Evolutionary conservation across 257 asterid genomes (phyloP).

Genomic region (Prunella vulgaris): DNA sequence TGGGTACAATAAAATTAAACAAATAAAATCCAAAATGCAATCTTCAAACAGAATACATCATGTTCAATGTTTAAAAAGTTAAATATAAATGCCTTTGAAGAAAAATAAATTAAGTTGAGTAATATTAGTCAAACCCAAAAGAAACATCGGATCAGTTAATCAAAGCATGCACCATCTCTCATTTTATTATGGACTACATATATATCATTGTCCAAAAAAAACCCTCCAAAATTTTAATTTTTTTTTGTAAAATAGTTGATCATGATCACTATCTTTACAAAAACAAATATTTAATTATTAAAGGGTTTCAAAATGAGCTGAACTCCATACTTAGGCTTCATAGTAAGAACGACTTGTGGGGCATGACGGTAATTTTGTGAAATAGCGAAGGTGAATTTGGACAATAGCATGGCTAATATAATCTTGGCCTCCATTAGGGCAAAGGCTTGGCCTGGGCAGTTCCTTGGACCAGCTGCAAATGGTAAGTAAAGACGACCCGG

Average conservation of each 20-base stretch:
- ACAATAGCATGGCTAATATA: slow-evolving; percentile 78
- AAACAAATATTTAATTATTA: background rate
- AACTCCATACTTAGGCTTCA: slow-evolving; percentile 91
- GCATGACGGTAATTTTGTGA: slow-evolving; percentile 87
- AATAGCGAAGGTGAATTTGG: slow-evolving; percentile 57
- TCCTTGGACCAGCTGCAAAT: slow-evolving; percentile 89
- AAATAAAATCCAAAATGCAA: no score
- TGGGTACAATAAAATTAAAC: no score
- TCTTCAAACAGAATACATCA: no score
- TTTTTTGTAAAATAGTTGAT: no score
- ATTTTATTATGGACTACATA: slow-evolving; percentile 14
- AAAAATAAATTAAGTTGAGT: no score
- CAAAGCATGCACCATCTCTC: slow-evolving; percentile 6
- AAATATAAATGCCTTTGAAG: no score
- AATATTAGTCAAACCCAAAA: no score
- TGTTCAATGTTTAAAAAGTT: background rate
- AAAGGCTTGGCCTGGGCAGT: slow-evolving; percentile 78
- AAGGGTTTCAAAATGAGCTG: slow-evolving; percentile 63
- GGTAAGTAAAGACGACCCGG: slow-evolving; percentile 75
- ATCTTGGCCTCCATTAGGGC: slow-evolving; percentile 96
- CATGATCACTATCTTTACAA: no score
- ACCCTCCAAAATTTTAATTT: background rate
- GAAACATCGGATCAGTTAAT: background rate
- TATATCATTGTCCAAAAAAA: background rate
- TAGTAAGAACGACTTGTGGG: slow-evolving; percentile 63